Conservation (phyloP, 495 filamentous ascomycete genomes). For the Chlorociboria aeruginascens region DNA sequence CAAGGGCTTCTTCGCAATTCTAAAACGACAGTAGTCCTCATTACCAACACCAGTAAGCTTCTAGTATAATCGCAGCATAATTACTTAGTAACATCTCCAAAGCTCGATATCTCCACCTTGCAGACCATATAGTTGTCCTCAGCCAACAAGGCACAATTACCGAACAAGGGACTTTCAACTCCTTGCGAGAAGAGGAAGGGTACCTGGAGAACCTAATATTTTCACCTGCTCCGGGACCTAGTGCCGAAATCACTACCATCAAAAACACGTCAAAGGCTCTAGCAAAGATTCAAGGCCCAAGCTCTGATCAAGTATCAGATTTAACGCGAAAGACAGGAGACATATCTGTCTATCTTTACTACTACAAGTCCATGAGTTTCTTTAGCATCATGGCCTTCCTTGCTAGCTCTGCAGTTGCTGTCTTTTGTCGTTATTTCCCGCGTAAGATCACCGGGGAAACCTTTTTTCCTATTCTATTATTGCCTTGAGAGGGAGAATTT, state of each 20-base stretch:
- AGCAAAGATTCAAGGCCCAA: too few relatives aligned
- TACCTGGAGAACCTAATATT: neutral
- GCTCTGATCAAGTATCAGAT: too few relatives aligned
- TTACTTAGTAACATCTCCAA: neutral
- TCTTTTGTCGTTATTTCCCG: neutral
- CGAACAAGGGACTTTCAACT: neutral
- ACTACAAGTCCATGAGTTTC: too few relatives aligned
- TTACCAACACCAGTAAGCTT: constrained; percentile 21
- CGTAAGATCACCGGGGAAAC: neutral
- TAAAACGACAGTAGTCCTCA: constrained; percentile 20
- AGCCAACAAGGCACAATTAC: neutral
- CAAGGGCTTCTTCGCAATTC: constrained; percentile 20
- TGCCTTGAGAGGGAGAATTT: neutral
- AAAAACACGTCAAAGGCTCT: too few relatives aligned
- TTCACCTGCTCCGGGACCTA: neutral
- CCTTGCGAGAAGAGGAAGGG: neutral
- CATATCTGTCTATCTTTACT: too few relatives aligned
- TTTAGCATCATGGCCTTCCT: neutral
- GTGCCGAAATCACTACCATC: too few relatives aligned
- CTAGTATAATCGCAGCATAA: neutral
- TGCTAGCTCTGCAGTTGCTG: too few relatives aligned
- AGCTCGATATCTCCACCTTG: constrained; percentile 1
- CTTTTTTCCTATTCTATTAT: neutral
- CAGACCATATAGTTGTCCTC: neutral
- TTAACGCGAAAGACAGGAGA: too few relatives aligned